Percentiles rank a stretch among this genome's conserved stretches.
Evolutionary conservation across 306 rosid genomes (phyloP).

Genomic region (Castanea sativa): DNA sequence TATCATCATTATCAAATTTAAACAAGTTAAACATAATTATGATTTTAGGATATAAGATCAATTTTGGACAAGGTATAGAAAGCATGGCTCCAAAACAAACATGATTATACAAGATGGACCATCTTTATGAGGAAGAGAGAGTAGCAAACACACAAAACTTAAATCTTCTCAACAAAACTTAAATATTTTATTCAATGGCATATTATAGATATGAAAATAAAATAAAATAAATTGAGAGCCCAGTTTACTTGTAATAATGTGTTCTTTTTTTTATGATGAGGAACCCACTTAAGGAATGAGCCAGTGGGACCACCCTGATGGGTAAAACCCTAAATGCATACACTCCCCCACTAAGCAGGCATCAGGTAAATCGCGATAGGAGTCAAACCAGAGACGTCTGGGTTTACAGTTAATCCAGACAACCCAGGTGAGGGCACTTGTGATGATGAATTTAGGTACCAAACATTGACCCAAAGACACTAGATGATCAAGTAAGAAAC

Average conservation of each 20-base stretch:
- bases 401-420: too few relatives aligned
- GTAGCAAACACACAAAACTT: not conserved
- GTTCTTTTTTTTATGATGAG: too few relatives aligned
- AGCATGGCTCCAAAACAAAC: not conserved
- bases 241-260: not conserved
- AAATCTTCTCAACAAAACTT: not conserved
- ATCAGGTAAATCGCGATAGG: too few relatives aligned
- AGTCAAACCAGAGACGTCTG: too few relatives aligned
- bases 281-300: too few relatives aligned
- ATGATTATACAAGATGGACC: not conserved
- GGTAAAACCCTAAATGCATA: too few relatives aligned
- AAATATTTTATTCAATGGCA: not conserved
- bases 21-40: not conserved
- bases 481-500: not conserved
- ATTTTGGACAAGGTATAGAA: not conserved
- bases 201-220: not conserved
- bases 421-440: not conserved
- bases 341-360: too few relatives aligned
- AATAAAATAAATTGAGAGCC: not conserved
- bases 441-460: not conserved
- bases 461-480: not conserved
- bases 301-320: too few relatives aligned
- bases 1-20: not conserved
- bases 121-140: not conserved
- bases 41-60: not conserved